These are phyloP conservation scores for Haplosporangium sp. DNA, from an alignment of 371 early-diverging fungal genomes.

Conservation along the genomic window DNA sequence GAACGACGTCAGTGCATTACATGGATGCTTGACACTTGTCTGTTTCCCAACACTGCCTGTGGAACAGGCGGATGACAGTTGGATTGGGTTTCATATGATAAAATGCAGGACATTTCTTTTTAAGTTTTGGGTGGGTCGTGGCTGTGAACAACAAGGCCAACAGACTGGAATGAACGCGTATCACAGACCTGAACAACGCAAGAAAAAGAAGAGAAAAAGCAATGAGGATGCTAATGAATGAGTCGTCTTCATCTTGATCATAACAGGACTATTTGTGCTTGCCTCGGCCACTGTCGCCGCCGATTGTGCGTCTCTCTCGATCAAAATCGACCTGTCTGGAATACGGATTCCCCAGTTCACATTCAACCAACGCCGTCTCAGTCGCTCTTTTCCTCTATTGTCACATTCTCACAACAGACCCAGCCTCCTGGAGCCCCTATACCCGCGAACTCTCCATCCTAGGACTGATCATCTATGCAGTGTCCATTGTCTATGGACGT, in stretches of 20 bases:
- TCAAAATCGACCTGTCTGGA: constrained; percentile 73
- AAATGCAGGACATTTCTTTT: no score
- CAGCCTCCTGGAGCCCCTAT: constrained; percentile 46
- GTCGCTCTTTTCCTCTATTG: constrained; percentile 73
- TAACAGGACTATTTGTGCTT: constrained; percentile 78
- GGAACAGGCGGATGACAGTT: no score
- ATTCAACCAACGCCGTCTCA: constrained; percentile 79
- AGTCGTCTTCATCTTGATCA: neutral
- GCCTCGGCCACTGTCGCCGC: constrained; percentile 81
- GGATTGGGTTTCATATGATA: no score
- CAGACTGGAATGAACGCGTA: no score
- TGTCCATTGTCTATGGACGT: constrained; percentile 74
- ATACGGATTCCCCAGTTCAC: constrained; percentile 88
- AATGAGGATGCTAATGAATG: neutral
- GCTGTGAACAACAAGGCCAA: no score
- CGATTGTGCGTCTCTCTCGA: constrained; percentile 73
- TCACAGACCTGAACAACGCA: no score
- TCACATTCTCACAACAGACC: constrained; percentile 52
- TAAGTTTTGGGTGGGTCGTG: no score
- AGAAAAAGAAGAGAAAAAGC: neutral
- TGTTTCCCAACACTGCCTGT: no score
- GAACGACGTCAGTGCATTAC: no score
- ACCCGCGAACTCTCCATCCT: constrained; percentile 57
- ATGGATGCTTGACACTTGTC: no score
- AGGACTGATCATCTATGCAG: constrained; percentile 66